Percentiles rank a stretch among this genome's conserved stretches.
These are phyloP conservation scores for Penicillium sp. DNA, from an alignment of 2,329 filamentous ascomycete species.

Conservation along the genomic window DNA sequence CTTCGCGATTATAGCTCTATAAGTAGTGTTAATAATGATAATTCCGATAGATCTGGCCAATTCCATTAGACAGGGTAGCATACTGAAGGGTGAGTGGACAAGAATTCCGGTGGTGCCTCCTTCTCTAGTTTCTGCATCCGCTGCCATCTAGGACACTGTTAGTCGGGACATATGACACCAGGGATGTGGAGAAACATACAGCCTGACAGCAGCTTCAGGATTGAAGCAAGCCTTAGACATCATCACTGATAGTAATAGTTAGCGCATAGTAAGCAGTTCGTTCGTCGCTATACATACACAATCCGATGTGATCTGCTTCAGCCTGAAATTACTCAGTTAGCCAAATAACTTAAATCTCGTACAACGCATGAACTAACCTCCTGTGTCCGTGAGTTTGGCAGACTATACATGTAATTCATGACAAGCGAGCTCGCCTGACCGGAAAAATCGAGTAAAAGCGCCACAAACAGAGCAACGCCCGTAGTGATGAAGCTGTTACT, in stretches of 20 bases:
- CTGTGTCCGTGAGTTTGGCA: constrained; percentile 59
- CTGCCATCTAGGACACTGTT: constrained; percentile 42
- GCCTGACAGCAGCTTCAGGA: constrained; percentile 55
- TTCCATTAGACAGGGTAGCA: neutral
- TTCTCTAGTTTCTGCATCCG: constrained; percentile 53
- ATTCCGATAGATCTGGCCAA: neutral
- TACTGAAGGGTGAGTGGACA: constrained; percentile 62
- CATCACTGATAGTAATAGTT: constrained; percentile 47
- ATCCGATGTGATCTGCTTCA: constrained; percentile 64
- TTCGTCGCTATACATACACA: constrained; percentile 38
- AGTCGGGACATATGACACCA: neutral
- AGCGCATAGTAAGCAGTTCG: constrained; percentile 14
- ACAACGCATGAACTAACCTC: constrained; percentile 42
- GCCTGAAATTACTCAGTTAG: constrained; percentile 29
- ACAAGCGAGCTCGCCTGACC: constrained; percentile 41
- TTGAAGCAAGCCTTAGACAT: constrained; percentile 64
- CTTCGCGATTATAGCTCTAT: constrained; percentile 54
- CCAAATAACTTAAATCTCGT: neutral
- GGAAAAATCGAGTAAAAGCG: constrained; percentile 42
- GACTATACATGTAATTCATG: constrained; percentile 51
- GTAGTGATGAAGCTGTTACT: constrained; percentile 43
- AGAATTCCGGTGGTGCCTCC: constrained; percentile 53
- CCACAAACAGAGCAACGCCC: constrained; percentile 27
- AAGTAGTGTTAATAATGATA: neutral
- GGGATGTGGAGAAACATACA: constrained; percentile 38